These are phyloP conservation scores for Fusarium keratoplasticum DNA, from an alignment of 2,329 filamentous ascomycete species.

Conservation along the genomic window DNA sequence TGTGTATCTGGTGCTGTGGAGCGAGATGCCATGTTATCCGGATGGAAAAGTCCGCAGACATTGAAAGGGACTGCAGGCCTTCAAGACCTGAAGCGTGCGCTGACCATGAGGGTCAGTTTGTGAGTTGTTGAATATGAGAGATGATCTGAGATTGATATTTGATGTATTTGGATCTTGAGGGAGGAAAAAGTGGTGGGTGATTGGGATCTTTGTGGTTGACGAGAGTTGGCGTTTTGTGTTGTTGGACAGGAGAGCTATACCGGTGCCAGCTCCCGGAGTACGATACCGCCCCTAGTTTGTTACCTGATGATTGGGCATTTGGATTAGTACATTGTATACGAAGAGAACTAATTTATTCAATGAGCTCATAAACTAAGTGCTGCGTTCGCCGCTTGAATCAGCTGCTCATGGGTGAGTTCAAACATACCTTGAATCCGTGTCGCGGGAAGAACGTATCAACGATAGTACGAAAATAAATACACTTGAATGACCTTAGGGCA, in stretches of 20 bases:
- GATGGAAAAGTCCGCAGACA: neutral
- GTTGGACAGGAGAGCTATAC: neutral
- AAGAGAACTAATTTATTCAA: neutral
- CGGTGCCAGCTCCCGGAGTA: neutral
- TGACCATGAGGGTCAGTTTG: neutral
- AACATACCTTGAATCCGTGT: neutral
- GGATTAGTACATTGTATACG: neutral
- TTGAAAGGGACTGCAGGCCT: neutral
- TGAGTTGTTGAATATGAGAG: neutral
- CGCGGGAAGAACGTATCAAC: neutral
- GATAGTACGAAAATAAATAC: neutral
- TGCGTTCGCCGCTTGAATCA: neutral
- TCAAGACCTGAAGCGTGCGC: neutral
- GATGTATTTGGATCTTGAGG: neutral
- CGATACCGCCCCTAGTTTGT: neutral
- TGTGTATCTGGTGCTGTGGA: slow-evolving; percentile 21
- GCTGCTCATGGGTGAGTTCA: neutral
- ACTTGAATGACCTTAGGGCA: neutral
- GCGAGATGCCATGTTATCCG: slow-evolving; percentile 22
- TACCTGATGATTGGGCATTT: neutral
- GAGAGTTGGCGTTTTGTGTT: neutral
- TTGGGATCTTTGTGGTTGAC: neutral
- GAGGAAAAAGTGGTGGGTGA: neutral
- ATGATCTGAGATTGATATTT: neutral
- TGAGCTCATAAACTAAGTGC: neutral